Conservation (phyloP, 169 alveolate species). For the Blepharisma undulans region DNA sequence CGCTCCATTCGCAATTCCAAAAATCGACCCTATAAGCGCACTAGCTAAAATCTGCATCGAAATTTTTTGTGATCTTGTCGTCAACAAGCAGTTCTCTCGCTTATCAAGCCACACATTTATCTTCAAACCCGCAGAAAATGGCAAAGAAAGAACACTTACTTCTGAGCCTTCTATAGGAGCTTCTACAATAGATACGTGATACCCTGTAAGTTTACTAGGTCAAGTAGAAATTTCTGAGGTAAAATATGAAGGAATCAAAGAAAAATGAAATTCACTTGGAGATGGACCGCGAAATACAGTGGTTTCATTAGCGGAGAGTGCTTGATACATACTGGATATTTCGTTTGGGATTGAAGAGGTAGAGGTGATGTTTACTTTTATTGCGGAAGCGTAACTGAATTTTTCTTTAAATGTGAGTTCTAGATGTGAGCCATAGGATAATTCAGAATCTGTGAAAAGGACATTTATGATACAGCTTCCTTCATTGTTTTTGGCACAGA, state of each 20-base stretch:
- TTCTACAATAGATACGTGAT: constrained; percentile 3
- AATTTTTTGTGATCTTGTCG: background rate
- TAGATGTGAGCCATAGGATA: background rate
- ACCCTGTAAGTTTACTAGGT: background rate
- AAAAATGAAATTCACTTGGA: constrained; percentile 4
- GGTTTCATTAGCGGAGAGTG: background rate
- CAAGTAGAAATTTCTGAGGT: background rate
- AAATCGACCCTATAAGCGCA: background rate
- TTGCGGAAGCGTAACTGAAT: background rate
- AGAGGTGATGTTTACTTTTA: background rate
- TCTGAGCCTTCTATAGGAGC: background rate
- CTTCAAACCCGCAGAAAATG: background rate
- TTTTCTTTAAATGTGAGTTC: background rate
- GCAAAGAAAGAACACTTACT: background rate
- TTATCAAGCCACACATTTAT: background rate
- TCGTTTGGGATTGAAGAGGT: constrained; percentile 33
- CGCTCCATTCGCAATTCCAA: background rate
- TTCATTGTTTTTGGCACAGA: background rate
- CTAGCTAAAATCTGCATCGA: background rate
- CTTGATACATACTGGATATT: background rate
- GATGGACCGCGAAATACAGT: background rate
- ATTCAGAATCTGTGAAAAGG: background rate
- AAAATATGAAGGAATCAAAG: constrained; percentile 10
- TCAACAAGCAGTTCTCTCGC: background rate
- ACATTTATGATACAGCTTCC: background rate